These are phyloP conservation scores for Pleoardoris graminearum DNA, from an alignment of 2,329 filamentous ascomycete species.

Conservation along the genomic window DNA sequence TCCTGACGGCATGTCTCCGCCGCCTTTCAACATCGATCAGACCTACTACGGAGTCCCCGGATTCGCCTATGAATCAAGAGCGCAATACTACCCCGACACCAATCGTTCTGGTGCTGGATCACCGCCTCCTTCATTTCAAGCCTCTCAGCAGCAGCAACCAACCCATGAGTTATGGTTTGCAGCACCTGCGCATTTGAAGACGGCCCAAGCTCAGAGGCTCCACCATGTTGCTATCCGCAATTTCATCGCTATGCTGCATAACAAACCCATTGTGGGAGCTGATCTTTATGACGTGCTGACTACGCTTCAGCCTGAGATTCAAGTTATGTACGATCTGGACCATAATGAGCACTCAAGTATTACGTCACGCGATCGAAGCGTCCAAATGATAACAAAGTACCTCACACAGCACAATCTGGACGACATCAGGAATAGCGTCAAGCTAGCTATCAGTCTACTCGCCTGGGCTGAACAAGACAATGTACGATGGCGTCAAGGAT, in stretches of 20 bases:
- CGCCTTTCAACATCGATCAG: constrained; percentile 38
- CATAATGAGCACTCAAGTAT: constrained; percentile 26
- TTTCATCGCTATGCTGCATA: constrained; percentile 67
- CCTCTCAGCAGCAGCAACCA: constrained; percentile 19
- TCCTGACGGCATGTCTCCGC: constrained; percentile 29
- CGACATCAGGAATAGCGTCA: constrained; percentile 64
- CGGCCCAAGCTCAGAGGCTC: constrained; percentile 55
- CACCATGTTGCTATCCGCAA: constrained; percentile 70
- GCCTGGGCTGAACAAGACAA: constrained; percentile 67
- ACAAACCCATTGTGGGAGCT: constrained; percentile 66
- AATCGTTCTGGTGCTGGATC: constrained; percentile 12
- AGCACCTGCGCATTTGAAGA: constrained; percentile 54
- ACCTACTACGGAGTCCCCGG: constrained; percentile 22
- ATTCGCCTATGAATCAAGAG: constrained; percentile 18
- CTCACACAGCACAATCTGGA: constrained; percentile 63
- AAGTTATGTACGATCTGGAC: constrained; percentile 57
- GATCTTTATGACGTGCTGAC: constrained; percentile 65
- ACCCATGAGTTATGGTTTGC: constrained; percentile 64
- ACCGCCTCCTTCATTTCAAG: constrained; percentile 18
- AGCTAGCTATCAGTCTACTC: constrained; percentile 63
- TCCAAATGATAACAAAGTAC: constrained; percentile 64
- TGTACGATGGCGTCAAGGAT: constrained; percentile 68
- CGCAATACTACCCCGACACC: constrained; percentile 19
- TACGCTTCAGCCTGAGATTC: constrained; percentile 64
- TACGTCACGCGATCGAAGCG: constrained; percentile 50